Percentiles rank a stretch among this genome's conserved stretches.
These are phyloP conservation scores for Ascosphaera apis DNA, from an alignment of 2,329 filamentous ascomycete species.

Conservation along the genomic window DNA sequence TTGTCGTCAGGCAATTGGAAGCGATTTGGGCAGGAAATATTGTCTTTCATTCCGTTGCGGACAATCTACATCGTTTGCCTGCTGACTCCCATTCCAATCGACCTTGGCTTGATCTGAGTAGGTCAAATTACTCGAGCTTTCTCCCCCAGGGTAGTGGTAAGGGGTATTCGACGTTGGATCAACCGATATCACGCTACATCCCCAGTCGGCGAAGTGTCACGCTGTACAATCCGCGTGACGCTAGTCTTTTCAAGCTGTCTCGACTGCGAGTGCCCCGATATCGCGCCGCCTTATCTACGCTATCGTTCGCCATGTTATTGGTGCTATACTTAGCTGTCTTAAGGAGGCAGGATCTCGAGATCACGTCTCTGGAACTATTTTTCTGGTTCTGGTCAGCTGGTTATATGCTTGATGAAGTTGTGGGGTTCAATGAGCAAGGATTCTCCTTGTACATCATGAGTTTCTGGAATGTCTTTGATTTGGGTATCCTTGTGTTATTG, in stretches of 20 bases:
- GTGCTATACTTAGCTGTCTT: slow-evolving; percentile 70
- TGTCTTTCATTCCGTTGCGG: slow-evolving; percentile 75
- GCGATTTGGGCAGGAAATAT: slow-evolving; percentile 94
- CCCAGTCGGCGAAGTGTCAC: slow-evolving; percentile 58
- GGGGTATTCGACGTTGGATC: too few relatives aligned
- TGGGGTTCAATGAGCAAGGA: slow-evolving; percentile 89
- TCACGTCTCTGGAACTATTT: slow-evolving; percentile 63
- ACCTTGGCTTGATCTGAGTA: too few relatives aligned
- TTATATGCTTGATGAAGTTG: slow-evolving; percentile 89
- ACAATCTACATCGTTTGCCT: slow-evolving; percentile 50
- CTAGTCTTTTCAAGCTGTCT: slow-evolving; percentile 78
- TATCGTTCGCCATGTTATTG: slow-evolving; percentile 67
- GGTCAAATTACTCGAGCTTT: too few relatives aligned
- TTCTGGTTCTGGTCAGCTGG: slow-evolving; percentile 98
- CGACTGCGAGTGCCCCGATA: slow-evolving; percentile 78
- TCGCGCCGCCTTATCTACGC: slow-evolving; percentile 67
- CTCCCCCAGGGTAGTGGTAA: too few relatives aligned
- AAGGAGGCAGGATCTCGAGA: slow-evolving; percentile 47
- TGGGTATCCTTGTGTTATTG: slow-evolving; percentile 68
- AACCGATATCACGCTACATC: slow-evolving; percentile 6
- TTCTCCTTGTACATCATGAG: slow-evolving; percentile 94
- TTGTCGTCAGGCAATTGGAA: slow-evolving; percentile 86
- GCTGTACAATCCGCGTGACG: slow-evolving; percentile 73
- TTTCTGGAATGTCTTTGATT: slow-evolving; percentile 90
- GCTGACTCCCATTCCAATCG: too few relatives aligned